These are phyloP conservation scores for Nannochloropsis gaditana DNA, from an alignment of 108 stramenopile genomes.

Conservation along the genomic window DNA sequence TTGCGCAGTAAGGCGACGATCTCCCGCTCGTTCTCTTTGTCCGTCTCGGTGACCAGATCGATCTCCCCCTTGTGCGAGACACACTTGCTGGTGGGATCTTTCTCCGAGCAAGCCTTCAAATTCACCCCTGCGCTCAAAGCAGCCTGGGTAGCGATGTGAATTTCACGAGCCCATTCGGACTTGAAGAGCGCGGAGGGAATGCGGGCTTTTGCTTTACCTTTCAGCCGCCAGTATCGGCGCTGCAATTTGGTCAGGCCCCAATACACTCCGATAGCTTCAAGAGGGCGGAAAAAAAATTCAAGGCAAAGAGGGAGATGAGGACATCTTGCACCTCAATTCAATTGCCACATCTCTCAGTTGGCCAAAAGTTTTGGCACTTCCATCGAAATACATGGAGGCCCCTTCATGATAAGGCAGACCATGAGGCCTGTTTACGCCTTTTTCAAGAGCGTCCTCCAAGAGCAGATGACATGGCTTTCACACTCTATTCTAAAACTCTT, in stretches of 20 bases:
- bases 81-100: background rate
- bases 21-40: slow-evolving; percentile 46
- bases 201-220: background rate
- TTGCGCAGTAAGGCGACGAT: slow-evolving; percentile 37
- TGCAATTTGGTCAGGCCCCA: slow-evolving; percentile 19
- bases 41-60: slow-evolving; percentile 38
- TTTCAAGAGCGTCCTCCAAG: too few species aligned
- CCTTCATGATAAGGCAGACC: too few species aligned
- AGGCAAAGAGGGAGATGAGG: background rate
- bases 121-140: background rate
- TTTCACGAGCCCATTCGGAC: background rate
- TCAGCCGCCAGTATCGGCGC: slow-evolving; percentile 3
- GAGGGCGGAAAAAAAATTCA: background rate
- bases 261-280: background rate
- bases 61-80: background rate
- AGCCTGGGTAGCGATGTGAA: background rate
- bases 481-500: too few species aligned
- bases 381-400: too few species aligned
- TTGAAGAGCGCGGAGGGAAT: background rate
- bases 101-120: background rate
- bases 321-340: too few species aligned
- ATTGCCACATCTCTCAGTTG: too few species aligned
- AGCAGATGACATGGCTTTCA: too few species aligned
- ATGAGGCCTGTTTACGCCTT: too few species aligned
- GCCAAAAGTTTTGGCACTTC: too few species aligned